Evolutionary conservation across 2,329 filamentous ascomycete species (phyloP).

Genomic region (Alternaria triticina): DNA sequence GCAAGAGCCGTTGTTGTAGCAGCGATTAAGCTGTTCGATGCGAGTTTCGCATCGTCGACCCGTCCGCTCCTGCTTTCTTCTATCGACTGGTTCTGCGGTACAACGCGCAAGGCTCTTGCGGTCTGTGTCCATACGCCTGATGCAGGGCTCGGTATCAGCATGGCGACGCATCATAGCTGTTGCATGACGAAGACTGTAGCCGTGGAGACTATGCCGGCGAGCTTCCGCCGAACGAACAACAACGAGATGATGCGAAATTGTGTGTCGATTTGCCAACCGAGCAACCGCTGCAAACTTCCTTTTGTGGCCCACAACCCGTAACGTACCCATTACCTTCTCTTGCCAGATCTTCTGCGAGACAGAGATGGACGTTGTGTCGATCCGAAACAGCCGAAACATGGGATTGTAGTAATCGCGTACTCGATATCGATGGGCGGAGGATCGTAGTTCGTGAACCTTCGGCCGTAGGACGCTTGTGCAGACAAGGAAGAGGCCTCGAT

Average conservation of each 20-base stretch:
- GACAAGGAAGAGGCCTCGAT: not conserved
- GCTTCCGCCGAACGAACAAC: not conserved
- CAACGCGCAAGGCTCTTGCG: not conserved
- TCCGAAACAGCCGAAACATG: not conserved
- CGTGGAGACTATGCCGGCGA: not conserved
- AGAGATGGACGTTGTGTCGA: not conserved
- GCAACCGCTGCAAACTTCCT: not conserved
- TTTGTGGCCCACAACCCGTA: not conserved
- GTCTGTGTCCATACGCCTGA: not conserved
- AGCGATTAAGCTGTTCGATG: not conserved
- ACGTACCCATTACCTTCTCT: not conserved
- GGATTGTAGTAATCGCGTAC: not conserved
- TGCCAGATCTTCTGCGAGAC: not conserved
- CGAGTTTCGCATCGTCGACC: not conserved
- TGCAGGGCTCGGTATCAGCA: not conserved
- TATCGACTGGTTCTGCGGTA: not conserved
- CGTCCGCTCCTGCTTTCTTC: not conserved
- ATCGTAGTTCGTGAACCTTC: not conserved
- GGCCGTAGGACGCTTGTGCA: not conserved
- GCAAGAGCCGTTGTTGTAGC: not conserved
- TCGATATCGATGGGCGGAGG: not conserved
- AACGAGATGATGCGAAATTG: not conserved
- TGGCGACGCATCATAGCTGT: not conserved
- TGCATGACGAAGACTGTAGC: not conserved
- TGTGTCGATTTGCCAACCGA: not conserved